Base-by-base conservation (phyloP, 805 yeast species). In the Nakazawaea wickerhamii region DNA sequence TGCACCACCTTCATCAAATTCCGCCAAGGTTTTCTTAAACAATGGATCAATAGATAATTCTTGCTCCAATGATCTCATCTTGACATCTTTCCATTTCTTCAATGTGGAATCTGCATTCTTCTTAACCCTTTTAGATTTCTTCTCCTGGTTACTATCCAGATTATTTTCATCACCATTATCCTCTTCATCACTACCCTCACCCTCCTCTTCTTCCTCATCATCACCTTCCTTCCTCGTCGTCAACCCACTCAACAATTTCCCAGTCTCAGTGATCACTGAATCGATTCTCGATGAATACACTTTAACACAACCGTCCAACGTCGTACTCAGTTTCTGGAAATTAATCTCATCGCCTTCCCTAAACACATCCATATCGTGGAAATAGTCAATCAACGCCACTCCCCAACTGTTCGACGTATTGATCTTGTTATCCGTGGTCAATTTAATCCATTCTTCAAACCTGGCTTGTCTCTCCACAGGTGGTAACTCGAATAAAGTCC, bases 1-100 rank as follows among this genome's bases (percentile, higher is more conserved):
- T 6, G 91, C 81, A 3, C 93, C 91, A 30, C 90, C 90, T 62
- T 84, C 91, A 57, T 84, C 93, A 51, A 84, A 84, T 40, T 83
- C 90, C 0, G 88, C 78, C 38, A 84, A 63, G 0, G 87, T 83
- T 53, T 80, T 81, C 50, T 81, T 82, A 59, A 84, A 84, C 22
- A 84, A 64, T 0, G 91, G 91, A 59, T 84, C 91, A 28, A 82
- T 79, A 27, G 71, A 71, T 18, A 80, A 59, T 52, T 81, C 88
- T 55, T 76, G 77, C 38, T 81, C 88, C 38, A 80, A 59, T 45
- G 77, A 73, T 51, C 75, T 77, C 50, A 79, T 58, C 46, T 62
- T 65, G 9, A 83, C 63, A 3, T 67, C 51, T 3, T 71, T 75
- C 57, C 81, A 81, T 33, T 57, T 67, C 3, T 73, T 77, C 40